Conservation (phyloP, 208 protist species). For the Trypanosoma rangeli region DNA sequence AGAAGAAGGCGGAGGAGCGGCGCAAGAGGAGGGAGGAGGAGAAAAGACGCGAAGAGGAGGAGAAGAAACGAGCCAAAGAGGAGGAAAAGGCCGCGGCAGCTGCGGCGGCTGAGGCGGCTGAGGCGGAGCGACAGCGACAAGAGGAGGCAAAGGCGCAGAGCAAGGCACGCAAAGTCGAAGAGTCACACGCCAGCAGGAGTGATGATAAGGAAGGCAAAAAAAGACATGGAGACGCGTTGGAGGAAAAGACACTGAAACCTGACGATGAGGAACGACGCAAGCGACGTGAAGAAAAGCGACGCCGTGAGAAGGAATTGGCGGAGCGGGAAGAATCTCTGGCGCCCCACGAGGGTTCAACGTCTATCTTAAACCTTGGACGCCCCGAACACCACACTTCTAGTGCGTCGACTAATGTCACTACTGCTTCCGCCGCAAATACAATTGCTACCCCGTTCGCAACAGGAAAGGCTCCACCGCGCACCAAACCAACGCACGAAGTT, state of each 20-base stretch:
- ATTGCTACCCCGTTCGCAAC: constrained; percentile 26
- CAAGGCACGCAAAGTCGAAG: constrained; percentile 16
- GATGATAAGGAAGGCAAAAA: constrained; percentile 34
- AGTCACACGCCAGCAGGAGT: constrained; percentile 22
- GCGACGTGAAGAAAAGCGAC: constrained; percentile 60
- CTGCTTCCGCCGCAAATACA: constrained; percentile 11
- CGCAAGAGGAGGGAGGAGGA: constrained; percentile 18
- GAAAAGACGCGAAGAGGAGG: constrained; percentile 25
- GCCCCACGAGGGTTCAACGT: not conserved
- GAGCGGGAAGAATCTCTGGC: not conserved
- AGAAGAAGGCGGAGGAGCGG: constrained; percentile 23
- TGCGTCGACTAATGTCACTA: constrained; percentile 2
- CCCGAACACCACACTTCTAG: constrained; percentile 5
- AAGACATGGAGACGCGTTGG: constrained; percentile 18
- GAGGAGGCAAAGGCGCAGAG: not conserved
- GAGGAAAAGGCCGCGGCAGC: constrained; percentile 17
- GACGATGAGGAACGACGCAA: constrained; percentile 62
- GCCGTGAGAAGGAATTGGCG: constrained; percentile 24
- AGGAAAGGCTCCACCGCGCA: constrained; percentile 71
- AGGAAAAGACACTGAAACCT: constrained; percentile 26
- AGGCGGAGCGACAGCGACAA: constrained; percentile 8
- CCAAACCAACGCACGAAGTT: constrained; percentile 78
- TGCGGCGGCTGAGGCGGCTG: not conserved
- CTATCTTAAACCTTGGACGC: constrained; percentile 3
- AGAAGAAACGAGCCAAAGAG: not conserved